Evolutionary conservation across 208 protist species (phyloP).

Genomic region (Leishmania amazonensis): DNA sequence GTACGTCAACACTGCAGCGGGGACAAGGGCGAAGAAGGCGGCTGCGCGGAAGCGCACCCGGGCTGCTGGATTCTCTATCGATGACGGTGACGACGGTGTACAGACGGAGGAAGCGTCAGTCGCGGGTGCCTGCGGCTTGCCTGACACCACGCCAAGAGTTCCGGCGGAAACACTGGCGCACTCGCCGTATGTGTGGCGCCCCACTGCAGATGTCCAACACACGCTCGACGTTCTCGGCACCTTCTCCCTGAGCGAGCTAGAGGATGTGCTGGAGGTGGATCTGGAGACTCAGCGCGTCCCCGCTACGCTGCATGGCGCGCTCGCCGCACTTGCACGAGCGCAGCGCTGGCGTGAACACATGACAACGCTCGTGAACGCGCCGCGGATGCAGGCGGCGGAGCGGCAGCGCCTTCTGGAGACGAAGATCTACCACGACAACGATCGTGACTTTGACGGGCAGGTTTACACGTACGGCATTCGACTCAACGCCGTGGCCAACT

Average conservation of each 20-base stretch:
- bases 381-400: neutral
- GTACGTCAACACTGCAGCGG: slow-evolving; percentile 11
- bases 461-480: slow-evolving; percentile 30
- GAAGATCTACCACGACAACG: slow-evolving; percentile 24
- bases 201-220: slow-evolving; percentile 8
- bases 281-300: slow-evolving; percentile 1
- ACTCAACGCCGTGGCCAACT: slow-evolving; percentile 30
- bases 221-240: slow-evolving; percentile 15
- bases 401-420: slow-evolving; percentile 19
- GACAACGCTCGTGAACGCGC: slow-evolving; percentile 19
- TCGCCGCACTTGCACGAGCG: slow-evolving; percentile 18
- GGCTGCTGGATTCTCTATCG: neutral
- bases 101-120: slow-evolving; percentile 9
- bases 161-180: neutral
- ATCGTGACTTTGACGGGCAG: slow-evolving; percentile 21
- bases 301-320: slow-evolving; percentile 31
- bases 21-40: neutral
- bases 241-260: slow-evolving; percentile 26
- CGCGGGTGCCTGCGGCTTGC: slow-evolving; percentile 3
- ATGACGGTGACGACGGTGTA: neutral
- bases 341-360: slow-evolving; percentile 35
- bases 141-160: neutral
- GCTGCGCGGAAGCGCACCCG: slow-evolving; percentile 3
- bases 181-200: slow-evolving; percentile 2
- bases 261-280: slow-evolving; percentile 14